A percentile compares a stretch with the other conserved stretches of the same genome.
These are phyloP conservation scores for Dysphania ambrosioides DNA, from an alignment of 148 eudicot genomes.

Conservation along the genomic window DNA sequence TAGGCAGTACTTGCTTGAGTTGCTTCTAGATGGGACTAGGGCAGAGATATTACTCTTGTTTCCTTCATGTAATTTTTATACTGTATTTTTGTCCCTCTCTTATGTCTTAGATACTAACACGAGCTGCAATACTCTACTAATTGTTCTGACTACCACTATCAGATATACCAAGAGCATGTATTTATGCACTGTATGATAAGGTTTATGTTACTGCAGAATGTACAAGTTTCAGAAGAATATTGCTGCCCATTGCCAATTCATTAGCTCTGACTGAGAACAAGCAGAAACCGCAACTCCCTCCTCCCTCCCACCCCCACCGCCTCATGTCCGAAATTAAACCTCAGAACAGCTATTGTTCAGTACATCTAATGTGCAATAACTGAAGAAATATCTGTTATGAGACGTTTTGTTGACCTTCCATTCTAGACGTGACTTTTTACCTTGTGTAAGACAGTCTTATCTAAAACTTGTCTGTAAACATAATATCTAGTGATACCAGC, in stretches of 20 bases:
- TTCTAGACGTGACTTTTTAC: too few species aligned
- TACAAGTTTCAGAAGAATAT: neutral
- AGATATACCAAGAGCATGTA: conserved; percentile 10
- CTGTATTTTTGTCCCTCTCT: conserved; percentile 3
- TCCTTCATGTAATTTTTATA: conserved; percentile 11
- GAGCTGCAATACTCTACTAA: conserved; percentile 25
- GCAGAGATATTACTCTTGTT: neutral
- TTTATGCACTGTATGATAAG: neutral
- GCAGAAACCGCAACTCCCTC: too few species aligned
- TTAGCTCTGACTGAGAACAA: neutral
- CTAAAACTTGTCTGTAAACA: too few species aligned
- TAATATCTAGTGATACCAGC: too few species aligned
- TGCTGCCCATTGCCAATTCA: neutral
- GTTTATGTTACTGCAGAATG: neutral
- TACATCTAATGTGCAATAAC: too few species aligned
- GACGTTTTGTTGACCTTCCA: too few species aligned
- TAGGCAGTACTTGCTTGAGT: conserved; percentile 22
- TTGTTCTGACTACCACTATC: conserved; percentile 11
- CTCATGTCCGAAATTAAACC: too few species aligned
- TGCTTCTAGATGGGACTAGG: neutral
- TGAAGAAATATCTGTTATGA: too few species aligned
- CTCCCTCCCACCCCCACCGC: too few species aligned
- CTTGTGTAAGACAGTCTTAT: too few species aligned
- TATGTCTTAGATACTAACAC: conserved; percentile 30
- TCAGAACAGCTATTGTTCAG: too few species aligned